Conservation (phyloP, 2,329 filamentous ascomycete genomes). For the Pseudogymnoascus sp. region DNA sequence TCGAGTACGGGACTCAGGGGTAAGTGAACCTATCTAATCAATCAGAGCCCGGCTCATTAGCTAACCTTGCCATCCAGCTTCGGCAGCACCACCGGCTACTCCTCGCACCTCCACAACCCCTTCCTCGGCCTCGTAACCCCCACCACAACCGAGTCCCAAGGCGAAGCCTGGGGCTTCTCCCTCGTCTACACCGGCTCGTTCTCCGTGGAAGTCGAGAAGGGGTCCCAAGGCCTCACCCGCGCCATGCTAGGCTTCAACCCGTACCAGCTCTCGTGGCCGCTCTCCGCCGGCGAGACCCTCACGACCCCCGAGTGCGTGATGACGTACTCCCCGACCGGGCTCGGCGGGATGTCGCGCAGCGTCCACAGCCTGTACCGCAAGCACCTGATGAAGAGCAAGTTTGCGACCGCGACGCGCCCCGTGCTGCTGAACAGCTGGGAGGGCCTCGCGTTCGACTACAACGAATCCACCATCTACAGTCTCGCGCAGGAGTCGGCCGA, state of each 20-base stretch:
- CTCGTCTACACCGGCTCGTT: slow-evolving; percentile 58
- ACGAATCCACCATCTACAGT: slow-evolving; percentile 44
- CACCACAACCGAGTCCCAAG: slow-evolving; percentile 49
- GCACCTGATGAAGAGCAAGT: slow-evolving; percentile 50
- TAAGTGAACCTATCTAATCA: slow-evolving; percentile 17
- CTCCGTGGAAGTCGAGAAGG: slow-evolving; percentile 50
- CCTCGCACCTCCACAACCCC: slow-evolving; percentile 56
- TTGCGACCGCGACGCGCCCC: slow-evolving; percentile 42
- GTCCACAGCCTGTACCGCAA: slow-evolving; percentile 54
- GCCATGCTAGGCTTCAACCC: slow-evolving; percentile 53
- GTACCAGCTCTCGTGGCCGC: slow-evolving; percentile 48
- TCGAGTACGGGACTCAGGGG: slow-evolving; percentile 49
- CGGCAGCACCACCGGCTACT: slow-evolving; percentile 52
- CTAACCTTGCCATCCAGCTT: slow-evolving; percentile 35
- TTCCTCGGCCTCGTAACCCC: slow-evolving; percentile 51
- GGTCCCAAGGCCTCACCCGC: slow-evolving; percentile 52
- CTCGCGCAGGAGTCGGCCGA: slow-evolving; percentile 48
- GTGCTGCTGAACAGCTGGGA: slow-evolving; percentile 59
- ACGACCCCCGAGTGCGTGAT: slow-evolving; percentile 54
- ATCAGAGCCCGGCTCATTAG: background rate
- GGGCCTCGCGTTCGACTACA: slow-evolving; percentile 49
- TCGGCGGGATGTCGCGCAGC: slow-evolving; percentile 53
- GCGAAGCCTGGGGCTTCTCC: slow-evolving; percentile 57
- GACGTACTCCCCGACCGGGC: slow-evolving; percentile 48
- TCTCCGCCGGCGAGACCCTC: slow-evolving; percentile 47